Evolutionary conservation across 164 flowering plant species (phyloP), one percentile per base, ranked within the genome.

Genomic region (Macadamia tetraphylla): DNA sequence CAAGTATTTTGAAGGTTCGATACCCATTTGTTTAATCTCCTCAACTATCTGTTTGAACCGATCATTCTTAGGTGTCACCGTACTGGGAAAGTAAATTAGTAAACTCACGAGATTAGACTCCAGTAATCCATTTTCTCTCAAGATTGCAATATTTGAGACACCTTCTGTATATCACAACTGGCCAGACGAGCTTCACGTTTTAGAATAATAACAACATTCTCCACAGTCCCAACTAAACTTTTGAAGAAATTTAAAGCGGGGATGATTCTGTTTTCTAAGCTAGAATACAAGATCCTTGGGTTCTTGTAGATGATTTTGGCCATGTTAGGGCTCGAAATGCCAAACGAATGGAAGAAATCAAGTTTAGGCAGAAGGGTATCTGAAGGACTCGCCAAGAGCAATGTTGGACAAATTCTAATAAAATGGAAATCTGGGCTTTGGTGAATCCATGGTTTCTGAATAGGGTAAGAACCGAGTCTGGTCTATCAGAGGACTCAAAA

Each of bases 381-480:
- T 12, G 8, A 0, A 52, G 48, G 58, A 52, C 52, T 29, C 5
- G 43, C 6, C 15, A 13, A 8, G 29, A 65, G 69, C 10, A 67
- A 3, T 10, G 10, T 1, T 18, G 69, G 69, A 6, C 8, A 53
- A 32, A 42, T 67, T 14, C 9, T 8, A 13, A 67, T 42, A 67
- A 5, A 40, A 42, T 29, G 10, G 65, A 42, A 48, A 69, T 72
- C 1, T 72, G 71, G 60, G 68, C 13, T 32, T 63, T 9, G 29
- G 76, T 29, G 65, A 72, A 72, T 0, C 67, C 71, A 14, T 65
- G 51, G 46, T 9, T 57, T 18, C 43, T 69, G 29, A 72, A 69
- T 30, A 72, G 49, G 32, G 43, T 8, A 17, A 65, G 14, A 30
- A 72, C 67, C 18, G 61, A 46, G 57, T 68, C 67, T 23, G 23